Evolutionary conservation across 2,329 filamentous ascomycete genomes (phyloP).

Genomic region (Teratosphaeria destructans): DNA sequence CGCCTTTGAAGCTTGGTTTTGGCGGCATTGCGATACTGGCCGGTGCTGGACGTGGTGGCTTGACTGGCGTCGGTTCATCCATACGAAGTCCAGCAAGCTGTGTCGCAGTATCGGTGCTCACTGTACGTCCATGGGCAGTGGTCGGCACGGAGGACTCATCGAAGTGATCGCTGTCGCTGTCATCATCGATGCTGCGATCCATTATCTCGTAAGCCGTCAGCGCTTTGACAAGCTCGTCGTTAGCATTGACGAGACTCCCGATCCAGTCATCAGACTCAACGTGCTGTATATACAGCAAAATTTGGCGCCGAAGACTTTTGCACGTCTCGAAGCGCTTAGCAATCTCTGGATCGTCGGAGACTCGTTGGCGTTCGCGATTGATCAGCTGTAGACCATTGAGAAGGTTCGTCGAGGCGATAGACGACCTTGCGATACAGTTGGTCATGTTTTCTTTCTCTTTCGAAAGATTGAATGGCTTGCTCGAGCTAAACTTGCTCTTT

Average conservation of each 20-base stretch:
- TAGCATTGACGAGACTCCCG: slow-evolving; percentile 80
- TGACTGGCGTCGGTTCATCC: slow-evolving; percentile 31
- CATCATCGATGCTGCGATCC: slow-evolving; percentile 70
- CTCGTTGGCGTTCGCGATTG: slow-evolving; percentile 78
- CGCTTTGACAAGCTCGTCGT: slow-evolving; percentile 88
- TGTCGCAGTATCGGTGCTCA: slow-evolving; percentile 24
- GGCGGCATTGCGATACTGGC: slow-evolving; percentile 27
- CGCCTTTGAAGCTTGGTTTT: slow-evolving; percentile 23
- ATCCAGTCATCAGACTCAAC: slow-evolving; percentile 88
- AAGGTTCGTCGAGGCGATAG: slow-evolving; percentile 83
- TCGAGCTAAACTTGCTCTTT: slow-evolving; percentile 39
- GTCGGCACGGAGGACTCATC: slow-evolving; percentile 29
- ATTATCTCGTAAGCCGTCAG: slow-evolving; percentile 92
- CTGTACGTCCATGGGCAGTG: slow-evolving; percentile 1
- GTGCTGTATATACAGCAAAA: slow-evolving; percentile 84
- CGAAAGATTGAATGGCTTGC: slow-evolving; percentile 66
- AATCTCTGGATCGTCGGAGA: slow-evolving; percentile 72
- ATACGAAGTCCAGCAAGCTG: slow-evolving; percentile 38
- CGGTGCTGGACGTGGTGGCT: slow-evolving; percentile 38
- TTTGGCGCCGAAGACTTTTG: slow-evolving; percentile 72
- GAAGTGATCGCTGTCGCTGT: slow-evolving; percentile 52
- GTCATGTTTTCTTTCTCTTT: slow-evolving; percentile 82
- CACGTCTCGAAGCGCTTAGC: slow-evolving; percentile 73
- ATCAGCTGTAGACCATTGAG: slow-evolving; percentile 79
- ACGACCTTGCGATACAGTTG: slow-evolving; percentile 76